Evolutionary conservation across 805 yeast genomes (phyloP), one percentile per base, ranked within the genome.

Genomic region (Candida maltosa): DNA sequence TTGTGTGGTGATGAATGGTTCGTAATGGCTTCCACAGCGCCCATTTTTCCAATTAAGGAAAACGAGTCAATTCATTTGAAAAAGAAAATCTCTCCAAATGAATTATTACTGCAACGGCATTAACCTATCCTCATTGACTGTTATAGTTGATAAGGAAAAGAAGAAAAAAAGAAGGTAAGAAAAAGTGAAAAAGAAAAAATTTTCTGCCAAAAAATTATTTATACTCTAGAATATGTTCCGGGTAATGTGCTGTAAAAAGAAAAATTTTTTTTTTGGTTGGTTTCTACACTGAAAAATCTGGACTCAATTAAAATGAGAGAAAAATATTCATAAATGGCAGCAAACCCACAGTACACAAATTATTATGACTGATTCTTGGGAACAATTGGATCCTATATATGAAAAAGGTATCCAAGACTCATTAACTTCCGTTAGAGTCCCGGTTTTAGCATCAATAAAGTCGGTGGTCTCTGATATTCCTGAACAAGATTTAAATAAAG

Each of bases 41-140:
- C 73, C 76, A 56, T 51, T 12, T 11, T 12, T 11, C 25, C 11
- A 22, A 22, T 12, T 11, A 22, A 11, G 25, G 33, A 40, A 20
- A 51, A 40, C 28, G 44, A 46, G 46, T 44, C 46, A 52, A 35
- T 32, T 27, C 32, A 20, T 30, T 12, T 19, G 16, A 29, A 38
- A 29, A 26, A 12, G 12, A 16, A 25, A 26, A 28, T 17, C 16
- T 30, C 31, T 33, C 34, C 21, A 15, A 24, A n/a, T 33, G 29
- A 31, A 40, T 48, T 49, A 52, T 49, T 44, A 52, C 67, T 62
- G 60, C 47, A 59, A 56, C 63, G 67, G 73, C 28, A 50, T 41
- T 51, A 60, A 64, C 62, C 71, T 60, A 48, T 70, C 77, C 57
- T 74, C 77, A 70, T 69, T 61, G 77, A 69, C 77, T 73, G 77